A percentile compares a stretch with the other conserved stretches of the same genome.
phyloP scores from a whole-genome alignment of 768 basidiomycete species.

The Leccinellum luteum region DNA sequence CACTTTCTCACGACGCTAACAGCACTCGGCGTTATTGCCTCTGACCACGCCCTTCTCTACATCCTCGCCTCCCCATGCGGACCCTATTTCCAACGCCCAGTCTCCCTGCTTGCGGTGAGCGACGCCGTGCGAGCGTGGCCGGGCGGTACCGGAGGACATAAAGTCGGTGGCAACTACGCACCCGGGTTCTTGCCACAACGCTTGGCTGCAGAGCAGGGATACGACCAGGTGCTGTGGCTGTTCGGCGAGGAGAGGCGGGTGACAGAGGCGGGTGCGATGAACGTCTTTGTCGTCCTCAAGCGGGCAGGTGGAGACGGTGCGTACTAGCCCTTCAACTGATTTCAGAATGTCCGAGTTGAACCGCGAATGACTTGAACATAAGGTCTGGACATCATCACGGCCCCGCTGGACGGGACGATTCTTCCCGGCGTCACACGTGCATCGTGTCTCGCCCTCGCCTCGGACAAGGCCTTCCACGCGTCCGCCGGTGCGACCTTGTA shows the following conservation, averaged over 20 bases:
- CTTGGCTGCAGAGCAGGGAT: constrained; percentile 63
- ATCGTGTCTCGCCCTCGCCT: constrained; percentile 71
- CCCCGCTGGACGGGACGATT: constrained; percentile 88
- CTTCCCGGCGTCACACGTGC: constrained; percentile 91
- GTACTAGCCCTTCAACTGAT: constrained; percentile 9
- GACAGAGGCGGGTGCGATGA: constrained; percentile 76
- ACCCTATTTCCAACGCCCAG: constrained; percentile 52
- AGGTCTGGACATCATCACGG: constrained; percentile 77
- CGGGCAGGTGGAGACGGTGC: constrained; percentile 52
- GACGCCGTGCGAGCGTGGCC: constrained; percentile 79
- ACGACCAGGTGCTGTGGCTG: constrained; percentile 79
- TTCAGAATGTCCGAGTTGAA: background rate
- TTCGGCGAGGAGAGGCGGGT: constrained; percentile 55
- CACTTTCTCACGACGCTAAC: background rate
- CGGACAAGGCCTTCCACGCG: constrained; percentile 51
- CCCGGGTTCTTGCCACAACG: constrained; percentile 62
- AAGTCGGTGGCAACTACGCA: constrained; percentile 66
- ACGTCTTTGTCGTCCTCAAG: constrained; percentile 68
- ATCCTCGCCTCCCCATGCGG: constrained; percentile 69
- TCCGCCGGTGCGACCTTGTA: constrained; percentile 30
- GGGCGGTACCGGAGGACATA: constrained; percentile 67
- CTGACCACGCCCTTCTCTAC: constrained; percentile 79
- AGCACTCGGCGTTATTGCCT: constrained; percentile 69
- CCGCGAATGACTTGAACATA: background rate
- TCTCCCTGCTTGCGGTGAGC: constrained; percentile 60